A percentile compares a stretch with the other conserved stretches of the same genome.
Conservation (phyloP, 495 filamentous ascomycete genomes). For the Sporormia fimetaria region DNA sequence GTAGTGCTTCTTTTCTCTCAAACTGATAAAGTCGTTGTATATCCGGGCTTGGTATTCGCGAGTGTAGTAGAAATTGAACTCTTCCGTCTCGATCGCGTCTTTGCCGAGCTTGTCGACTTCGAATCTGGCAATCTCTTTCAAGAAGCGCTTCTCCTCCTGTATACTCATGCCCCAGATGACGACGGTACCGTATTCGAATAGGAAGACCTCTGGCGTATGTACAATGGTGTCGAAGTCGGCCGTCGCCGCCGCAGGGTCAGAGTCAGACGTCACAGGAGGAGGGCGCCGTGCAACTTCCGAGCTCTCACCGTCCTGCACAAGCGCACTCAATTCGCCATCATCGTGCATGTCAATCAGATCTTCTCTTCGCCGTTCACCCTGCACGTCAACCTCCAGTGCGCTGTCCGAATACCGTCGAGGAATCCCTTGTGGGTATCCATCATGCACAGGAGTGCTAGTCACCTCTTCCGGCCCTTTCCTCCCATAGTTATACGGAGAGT, state of each 20-base stretch:
- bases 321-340: slow-evolving; percentile 10
- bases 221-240: slow-evolving; percentile 61
- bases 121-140: slow-evolving; percentile 93
- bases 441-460: slow-evolving; percentile 11
- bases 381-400: slow-evolving; percentile 33
- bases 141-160: slow-evolving; percentile 70
- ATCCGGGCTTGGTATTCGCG: slow-evolving; percentile 93
- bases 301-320: background rate
- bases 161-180: slow-evolving; percentile 98
- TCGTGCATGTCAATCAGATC: slow-evolving; percentile 35
- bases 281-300: slow-evolving; percentile 3
- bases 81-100: slow-evolving; percentile 87
- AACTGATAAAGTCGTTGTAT: slow-evolving; percentile 96
- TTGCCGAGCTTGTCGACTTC: slow-evolving; percentile 76
- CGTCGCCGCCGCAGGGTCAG: slow-evolving; percentile 16
- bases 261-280: slow-evolving; percentile 8
- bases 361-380: slow-evolving; percentile 29
- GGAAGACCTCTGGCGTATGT: slow-evolving; percentile 84
- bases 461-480: slow-evolving; percentile 5
- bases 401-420: slow-evolving; percentile 34
- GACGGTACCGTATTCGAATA: slow-evolving; percentile 98
- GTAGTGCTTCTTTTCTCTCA: slow-evolving; percentile 86
- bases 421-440: slow-evolving; percentile 37
- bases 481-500: slow-evolving; percentile 75
- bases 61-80: slow-evolving; percentile 99